These are phyloP conservation scores for Neophaeococcomyces mojaviensis DNA, from an alignment of 2,329 filamentous ascomycete genomes.

Conservation along the genomic window DNA sequence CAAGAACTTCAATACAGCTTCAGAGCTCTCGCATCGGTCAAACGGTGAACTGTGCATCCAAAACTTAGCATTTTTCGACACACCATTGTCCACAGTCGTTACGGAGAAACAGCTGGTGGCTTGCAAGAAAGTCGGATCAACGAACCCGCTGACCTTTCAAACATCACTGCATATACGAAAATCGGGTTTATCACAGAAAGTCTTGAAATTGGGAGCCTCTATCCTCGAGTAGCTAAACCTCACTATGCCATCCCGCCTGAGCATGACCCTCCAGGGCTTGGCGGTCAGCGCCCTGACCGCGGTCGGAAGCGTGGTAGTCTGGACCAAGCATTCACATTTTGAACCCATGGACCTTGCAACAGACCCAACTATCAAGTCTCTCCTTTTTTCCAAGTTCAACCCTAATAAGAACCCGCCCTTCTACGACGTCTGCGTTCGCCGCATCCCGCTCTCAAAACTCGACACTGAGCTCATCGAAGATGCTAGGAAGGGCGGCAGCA, in stretches of 20 bases:
- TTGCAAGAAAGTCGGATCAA: no score
- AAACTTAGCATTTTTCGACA: no score
- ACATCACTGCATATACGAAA: no score
- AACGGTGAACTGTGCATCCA: no score
- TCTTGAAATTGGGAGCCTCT: no score
- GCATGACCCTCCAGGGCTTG: constrained; percentile 33
- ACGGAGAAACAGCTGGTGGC: no score
- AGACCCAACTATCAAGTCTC: constrained; percentile 55
- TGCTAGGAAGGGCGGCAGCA: constrained; percentile 44
- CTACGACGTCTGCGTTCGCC: constrained; percentile 58
- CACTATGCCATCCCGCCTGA: constrained; percentile 4
- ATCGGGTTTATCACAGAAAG: no score
- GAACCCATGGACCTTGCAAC: constrained; percentile 47
- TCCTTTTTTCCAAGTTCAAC: constrained; percentile 53
- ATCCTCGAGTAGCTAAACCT: not conserved
- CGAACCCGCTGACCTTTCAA: no score
- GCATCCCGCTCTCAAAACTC: constrained; percentile 56
- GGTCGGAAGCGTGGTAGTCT: constrained; percentile 45
- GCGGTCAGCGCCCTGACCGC: constrained; percentile 43
- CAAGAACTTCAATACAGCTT: no score
- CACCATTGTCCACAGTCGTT: no score
- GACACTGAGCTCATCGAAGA: constrained; percentile 53
- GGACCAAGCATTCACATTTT: constrained; percentile 48
- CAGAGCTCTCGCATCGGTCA: no score
- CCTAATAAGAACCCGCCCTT: constrained; percentile 54